Base-by-base conservation (phyloP, 345 rosid genomes). In the Barbarea vulgaris region DNA sequence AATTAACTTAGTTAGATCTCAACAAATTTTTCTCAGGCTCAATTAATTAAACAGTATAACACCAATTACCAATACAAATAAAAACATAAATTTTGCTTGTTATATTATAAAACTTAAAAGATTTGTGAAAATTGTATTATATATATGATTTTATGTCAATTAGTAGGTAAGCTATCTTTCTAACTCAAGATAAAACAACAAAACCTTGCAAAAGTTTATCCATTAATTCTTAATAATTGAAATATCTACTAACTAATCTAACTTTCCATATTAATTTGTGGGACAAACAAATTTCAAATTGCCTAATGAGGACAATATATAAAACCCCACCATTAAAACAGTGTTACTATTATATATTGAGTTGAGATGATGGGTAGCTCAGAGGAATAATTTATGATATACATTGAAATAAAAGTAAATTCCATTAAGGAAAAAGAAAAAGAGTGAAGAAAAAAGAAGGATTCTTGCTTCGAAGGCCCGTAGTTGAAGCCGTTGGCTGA, bases 381-480 rank as follows among this genome's bases (percentile, higher is more conserved):
- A 15, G n/a, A 60, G 24, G 56, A 53, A 63, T 63, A 70, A 0
- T n/a, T 31, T 47, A 25, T 25, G 36, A 39, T 17, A 50, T 34
- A 34, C 15, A 47, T 25, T 36, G 65, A 56, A 11, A 77, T 39
- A 61, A 77, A 72, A 64, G 77, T 36, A 58, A 78, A 78, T 50
- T 72, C 77, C 73, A 78, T 51, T 31, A 57, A 51, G 15, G 39
- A 59, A 78, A 70, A 71, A 70, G 30, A 24, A 72, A 67, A 58
- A 74, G 22, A 77, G 72, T 33, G 73, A 51, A 57, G 17, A 57
- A 9, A 64, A 74, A 31, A 41, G 68, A 69, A 37, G 67, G 82
- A 79, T 79, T 68, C 79, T 79, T 79, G 79, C 70, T 79, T 79
- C 62, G 63, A 74, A 74, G 66, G 79, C 62, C 67, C 72, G 77